Conservation (phyloP, 2,329 filamentous ascomycete genomes). For the Fusarium equiseti region DNA sequence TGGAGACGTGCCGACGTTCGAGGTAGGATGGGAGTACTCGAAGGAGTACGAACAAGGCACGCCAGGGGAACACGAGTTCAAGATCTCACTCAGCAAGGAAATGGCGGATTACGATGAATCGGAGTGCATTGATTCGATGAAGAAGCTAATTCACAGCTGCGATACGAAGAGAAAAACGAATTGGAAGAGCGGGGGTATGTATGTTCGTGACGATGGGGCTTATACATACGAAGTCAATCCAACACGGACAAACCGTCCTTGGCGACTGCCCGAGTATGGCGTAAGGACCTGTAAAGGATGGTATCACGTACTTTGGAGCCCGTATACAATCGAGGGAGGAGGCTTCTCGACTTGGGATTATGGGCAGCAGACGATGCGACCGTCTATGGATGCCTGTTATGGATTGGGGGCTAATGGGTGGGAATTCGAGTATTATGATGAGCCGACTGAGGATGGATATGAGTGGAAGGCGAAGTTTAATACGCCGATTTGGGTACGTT, state of each 20-base stretch:
- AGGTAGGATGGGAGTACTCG: not conserved
- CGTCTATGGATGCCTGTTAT: slow-evolving; percentile 1
- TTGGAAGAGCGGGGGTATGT: slow-evolving; percentile 2
- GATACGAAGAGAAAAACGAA: not conserved
- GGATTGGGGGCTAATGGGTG: slow-evolving; percentile 6
- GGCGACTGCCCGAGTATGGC: not conserved
- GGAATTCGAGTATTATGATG: slow-evolving; percentile 13
- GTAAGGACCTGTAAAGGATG: not conserved
- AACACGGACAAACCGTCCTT: not conserved
- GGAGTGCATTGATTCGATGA: slow-evolving; percentile 1
- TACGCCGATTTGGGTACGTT: not conserved
- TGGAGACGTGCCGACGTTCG: no score
- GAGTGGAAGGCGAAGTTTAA: slow-evolving; percentile 9
- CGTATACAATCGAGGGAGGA: not conserved
- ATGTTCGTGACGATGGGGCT: not conserved
- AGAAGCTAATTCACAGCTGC: slow-evolving; percentile 6
- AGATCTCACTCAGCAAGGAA: rapidly evolving
- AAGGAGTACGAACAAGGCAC: slow-evolving; percentile 2
- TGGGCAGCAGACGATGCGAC: slow-evolving; percentile 9
- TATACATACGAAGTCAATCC: slow-evolving; percentile 9
- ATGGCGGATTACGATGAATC: not conserved
- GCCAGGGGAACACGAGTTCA: slow-evolving; percentile 12
- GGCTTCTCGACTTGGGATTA: slow-evolving; percentile 10
- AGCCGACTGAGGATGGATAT: not conserved
- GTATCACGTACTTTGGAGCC: not conserved